Evolutionary conservation across 495 filamentous ascomycete species (phyloP), one percentile per base, ranked within the genome.

Genomic region (Aspergillus diversus): DNA sequence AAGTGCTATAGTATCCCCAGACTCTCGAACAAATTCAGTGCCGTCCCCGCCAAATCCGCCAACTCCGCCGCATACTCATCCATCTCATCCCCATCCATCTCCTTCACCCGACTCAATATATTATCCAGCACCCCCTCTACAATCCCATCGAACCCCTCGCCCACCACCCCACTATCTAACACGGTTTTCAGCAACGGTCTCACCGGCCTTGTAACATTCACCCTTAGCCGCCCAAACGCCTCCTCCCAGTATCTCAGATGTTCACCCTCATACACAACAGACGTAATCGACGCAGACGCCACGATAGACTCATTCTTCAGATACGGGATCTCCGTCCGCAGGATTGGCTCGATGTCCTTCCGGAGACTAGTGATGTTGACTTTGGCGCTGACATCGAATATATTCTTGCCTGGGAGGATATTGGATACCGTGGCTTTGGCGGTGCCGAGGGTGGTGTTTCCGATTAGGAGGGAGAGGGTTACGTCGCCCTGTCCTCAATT

Each of bases 401-500:
- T 43, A 43, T 43, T 43, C 7, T 11, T 12, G 39, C 39, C 39
- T 0, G 39, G 39, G 11, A 4, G 4, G n/a, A 43, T 12, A n/a
- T 8, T 9, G 11, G 39, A 4, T n/a, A 43, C 3, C 4, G 39
- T 43, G 11, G 39, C n/a, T 43, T 43, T 43, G 3, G 52, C 52
- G 0, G 27, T 5, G 52, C 52, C 52, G 21, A 55, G 17, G 5
- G 16, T 34, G 7, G 33, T 34, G 5, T 55, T 11, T n/a, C 15
- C 52, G 52, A 55, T 34, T 7, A 55, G 17, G 52, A 55, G 21
- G 32, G 17, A 7, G 17, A 55, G 32, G 52, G 52, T 55, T 16
- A 55, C 16, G 21, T 55, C 12, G 27, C 52, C 52, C 52, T 55
- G 32, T 27, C 21, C 21, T 27, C 21, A 27, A 43, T 31, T 3